Evolutionary conservation across 495 filamentous ascomycete genomes (phyloP), one percentile per base, ranked within the genome.

Genomic region (Podospora australis): DNA sequence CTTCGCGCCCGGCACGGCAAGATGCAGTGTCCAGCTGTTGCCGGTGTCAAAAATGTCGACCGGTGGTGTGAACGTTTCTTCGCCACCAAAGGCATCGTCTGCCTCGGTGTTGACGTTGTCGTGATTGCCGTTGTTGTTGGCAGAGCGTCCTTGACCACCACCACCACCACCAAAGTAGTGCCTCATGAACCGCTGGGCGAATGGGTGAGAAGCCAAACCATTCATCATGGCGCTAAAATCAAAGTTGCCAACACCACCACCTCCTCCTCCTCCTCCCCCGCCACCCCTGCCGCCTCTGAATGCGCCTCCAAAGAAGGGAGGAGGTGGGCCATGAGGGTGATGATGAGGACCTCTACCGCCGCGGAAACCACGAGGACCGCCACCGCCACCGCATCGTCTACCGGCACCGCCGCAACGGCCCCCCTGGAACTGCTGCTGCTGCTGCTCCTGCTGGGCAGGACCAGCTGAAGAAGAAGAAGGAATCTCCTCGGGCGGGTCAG

Each of bases 1-100:
- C 66, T 80, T 80, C 6, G 83, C 86, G 14, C 88, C 88, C 1
- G 88, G 83, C 0, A 91, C 67, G 1, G 86, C 83, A 34, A 87
- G 64, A 58, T 91, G 86, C 17, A 91, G 61, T 10, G 84, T 69
- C 59, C 78, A 90, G 39, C 69, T 64, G 38, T 68, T 67, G 24
- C 74, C 65, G 9, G 83, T 84, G 60, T 82, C 77, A 70, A 90
- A 91, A 48, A 90, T 68, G 52, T 91, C 86, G 41, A 81, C 72
- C 3, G 78, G 73, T 4, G 87, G 88, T 4, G 56, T 59, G 60
- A 89, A 89, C 49, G 78, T 75, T 45, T 44, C 48, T 5, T 44
- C 40, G 19, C 22, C 21, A 2, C n/a, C 39, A 20, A 10, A 32
- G 4, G 19, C 14, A 8, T 17, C 25, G 5, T 44, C 36, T 2